Conservation (phyloP, 2,329 filamentous ascomycete species). For the Trichothecium sympodiale region DNA sequence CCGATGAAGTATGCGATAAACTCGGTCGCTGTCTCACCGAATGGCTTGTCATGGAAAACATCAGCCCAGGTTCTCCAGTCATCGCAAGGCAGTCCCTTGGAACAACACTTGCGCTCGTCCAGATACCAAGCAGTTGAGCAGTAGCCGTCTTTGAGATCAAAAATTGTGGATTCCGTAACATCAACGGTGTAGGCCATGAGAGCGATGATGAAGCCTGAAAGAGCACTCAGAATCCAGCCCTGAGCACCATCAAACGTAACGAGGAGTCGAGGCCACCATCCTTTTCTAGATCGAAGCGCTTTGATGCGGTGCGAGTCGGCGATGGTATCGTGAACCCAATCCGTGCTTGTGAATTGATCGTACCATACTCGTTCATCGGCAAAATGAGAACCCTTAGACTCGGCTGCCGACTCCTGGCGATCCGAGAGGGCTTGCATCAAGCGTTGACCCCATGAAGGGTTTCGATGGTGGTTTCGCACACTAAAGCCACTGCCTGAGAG, state of each 20-base stretch:
- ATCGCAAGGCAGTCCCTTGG: conserved; percentile 35
- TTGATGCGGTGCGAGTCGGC: conserved; percentile 87
- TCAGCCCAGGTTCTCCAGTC: conserved; percentile 48
- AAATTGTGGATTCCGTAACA: conserved; percentile 72
- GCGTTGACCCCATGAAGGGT: conserved; percentile 48
- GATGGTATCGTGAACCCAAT: conserved; percentile 97
- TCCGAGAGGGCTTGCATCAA: conserved; percentile 51
- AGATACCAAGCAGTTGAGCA: conserved; percentile 62
- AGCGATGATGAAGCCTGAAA: conserved; percentile 81
- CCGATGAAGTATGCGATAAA: conserved; percentile 65
- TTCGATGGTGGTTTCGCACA: conserved; percentile 44
- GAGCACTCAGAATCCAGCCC: conserved; percentile 85
- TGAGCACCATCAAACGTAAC: conserved; percentile 78
- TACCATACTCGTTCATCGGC: conserved; percentile 92
- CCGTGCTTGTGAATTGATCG: conserved; percentile 93
- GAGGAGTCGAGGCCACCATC: conserved; percentile 68
- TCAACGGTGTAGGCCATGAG: conserved; percentile 81
- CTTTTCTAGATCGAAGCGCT: conserved; percentile 68
- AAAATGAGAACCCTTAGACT: conserved; percentile 55
- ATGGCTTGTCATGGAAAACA: conserved; percentile 29
- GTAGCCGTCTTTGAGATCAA: conserved; percentile 86
- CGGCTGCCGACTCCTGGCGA: conserved; percentile 43
- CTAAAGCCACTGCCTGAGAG: background rate
- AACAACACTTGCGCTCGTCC: conserved; percentile 53
- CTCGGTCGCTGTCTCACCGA: conserved; percentile 54